Conservation (phyloP, 2,329 filamentous ascomycete genomes). For the Paramyrothecium sp. region DNA sequence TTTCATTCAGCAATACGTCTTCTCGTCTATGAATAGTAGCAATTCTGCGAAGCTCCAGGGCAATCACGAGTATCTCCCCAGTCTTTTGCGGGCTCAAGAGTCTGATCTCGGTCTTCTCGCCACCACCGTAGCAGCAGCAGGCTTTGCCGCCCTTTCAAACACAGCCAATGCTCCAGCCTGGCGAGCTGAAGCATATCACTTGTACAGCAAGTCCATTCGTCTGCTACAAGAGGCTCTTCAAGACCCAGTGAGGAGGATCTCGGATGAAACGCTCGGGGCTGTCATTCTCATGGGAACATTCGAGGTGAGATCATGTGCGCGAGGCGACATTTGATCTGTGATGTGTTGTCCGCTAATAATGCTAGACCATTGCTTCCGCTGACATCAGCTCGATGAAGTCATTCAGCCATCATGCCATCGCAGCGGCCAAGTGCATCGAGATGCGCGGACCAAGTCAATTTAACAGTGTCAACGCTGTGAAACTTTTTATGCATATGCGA, state of each 20-base stretch:
- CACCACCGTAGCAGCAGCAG: conserved; percentile 12
- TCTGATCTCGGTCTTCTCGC: conserved; percentile 10
- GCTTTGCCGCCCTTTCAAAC: conserved; percentile 18
- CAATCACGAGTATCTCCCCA: conserved; percentile 15
- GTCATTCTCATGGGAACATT: no score
- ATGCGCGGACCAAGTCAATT: conserved; percentile 5
- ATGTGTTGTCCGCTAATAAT: not conserved
- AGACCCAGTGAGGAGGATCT: conserved; percentile 8
- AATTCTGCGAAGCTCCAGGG: not conserved
- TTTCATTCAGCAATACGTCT: conserved; percentile 18
- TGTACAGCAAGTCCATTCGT: conserved; percentile 13
- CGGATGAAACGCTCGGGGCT: conserved; percentile 10
- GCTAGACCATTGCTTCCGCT: conserved; percentile 14
- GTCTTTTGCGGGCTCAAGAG: conserved; percentile 6
- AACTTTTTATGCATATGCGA: conserved; percentile 15
- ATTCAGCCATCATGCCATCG: conserved; percentile 15
- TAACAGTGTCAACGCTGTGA: conserved; percentile 5
- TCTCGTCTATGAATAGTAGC: not conserved
- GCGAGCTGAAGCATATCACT: conserved; percentile 12
- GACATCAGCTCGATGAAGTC: conserved; percentile 13
- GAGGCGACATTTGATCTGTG: no score
- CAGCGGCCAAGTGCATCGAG: conserved; percentile 17
- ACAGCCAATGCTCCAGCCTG: conserved; percentile 10
- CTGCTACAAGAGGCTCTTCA: conserved; percentile 9
- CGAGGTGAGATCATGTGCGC: no score